These are phyloP conservation scores for Metrosideros polymorpha DNA, from an alignment of 441 rosid species.

Conservation along the genomic window DNA sequence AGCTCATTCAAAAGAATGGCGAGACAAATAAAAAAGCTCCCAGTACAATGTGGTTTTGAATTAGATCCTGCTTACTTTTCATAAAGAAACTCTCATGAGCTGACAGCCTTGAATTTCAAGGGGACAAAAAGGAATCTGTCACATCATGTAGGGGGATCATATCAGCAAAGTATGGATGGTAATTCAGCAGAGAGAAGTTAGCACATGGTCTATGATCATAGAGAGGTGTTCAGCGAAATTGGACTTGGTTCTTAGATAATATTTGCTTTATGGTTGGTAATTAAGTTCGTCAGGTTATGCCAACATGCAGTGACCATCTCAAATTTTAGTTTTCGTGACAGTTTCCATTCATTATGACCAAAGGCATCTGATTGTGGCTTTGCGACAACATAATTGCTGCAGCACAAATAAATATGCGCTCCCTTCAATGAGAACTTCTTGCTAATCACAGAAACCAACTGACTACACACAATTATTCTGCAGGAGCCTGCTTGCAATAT, in stretches of 20 bases:
- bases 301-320: neutral
- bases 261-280: neutral
- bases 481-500: neutral
- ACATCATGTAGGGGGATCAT: neutral
- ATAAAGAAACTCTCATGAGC: neutral
- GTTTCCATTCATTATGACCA: neutral
- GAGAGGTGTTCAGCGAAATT: neutral
- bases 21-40: neutral
- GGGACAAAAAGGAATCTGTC: neutral
- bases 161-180: neutral
- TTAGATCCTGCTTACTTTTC: neutral
- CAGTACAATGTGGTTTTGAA: neutral
- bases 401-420: neutral
- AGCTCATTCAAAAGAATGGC: neutral
- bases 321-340: neutral
- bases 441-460: neutral
- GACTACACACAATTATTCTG: neutral
- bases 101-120: neutral
- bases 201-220: neutral
- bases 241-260: neutral
- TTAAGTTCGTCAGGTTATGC: neutral
- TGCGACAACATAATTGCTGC: neutral
- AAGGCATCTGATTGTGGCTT: neutral
- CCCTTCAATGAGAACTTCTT: neutral
- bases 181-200: neutral